A percentile compares a stretch with the other conserved stretches of the same genome.
Conservation (phyloP, 164 flowering plant genomes). For the Vitis riparia region DNA sequence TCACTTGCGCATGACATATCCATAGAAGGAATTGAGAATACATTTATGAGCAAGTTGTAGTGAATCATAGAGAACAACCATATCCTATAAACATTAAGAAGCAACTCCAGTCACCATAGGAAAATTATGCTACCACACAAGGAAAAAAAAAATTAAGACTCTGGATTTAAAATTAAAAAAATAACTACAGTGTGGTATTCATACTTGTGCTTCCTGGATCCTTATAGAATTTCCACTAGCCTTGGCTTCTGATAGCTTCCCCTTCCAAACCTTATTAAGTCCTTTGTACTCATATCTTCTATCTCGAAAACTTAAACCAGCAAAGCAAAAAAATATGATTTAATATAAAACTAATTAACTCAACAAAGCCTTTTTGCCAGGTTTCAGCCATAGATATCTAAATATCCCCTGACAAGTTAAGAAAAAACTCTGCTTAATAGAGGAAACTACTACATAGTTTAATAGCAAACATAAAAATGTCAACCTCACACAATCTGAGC, state of each 20-base stretch:
- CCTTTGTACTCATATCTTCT: conserved; percentile 99
- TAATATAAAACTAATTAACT: background rate
- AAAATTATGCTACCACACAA: background rate
- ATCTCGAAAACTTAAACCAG: conserved; percentile 82
- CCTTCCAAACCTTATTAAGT: conserved; percentile 98
- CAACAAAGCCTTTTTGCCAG: background rate
- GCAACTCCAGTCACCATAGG: background rate
- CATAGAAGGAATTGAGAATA: conserved; percentile 98
- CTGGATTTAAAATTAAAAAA: background rate
- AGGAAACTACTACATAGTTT: background rate
- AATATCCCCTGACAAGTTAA: too few relatives aligned
- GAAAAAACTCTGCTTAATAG: too few relatives aligned
- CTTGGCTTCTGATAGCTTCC: conserved; percentile 87
- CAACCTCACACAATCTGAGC: background rate
- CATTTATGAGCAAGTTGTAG: conserved; percentile 98
- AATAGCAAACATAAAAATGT: background rate
- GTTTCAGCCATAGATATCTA: background rate
- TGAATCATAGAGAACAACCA: conserved; percentile 98
- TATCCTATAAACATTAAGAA: conserved; percentile 63
- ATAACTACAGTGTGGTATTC: conserved; percentile 1
- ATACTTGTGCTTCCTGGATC: conserved; percentile 97
- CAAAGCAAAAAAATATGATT: conserved; percentile 4
- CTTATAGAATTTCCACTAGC: conserved; percentile 84
- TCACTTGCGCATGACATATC: conserved; percentile 99
- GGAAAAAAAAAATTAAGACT: background rate